Evolutionary conservation across 148 eudicot species (phyloP), one percentile per base, ranked within the genome.

Genomic region (Chenopodium album): DNA sequence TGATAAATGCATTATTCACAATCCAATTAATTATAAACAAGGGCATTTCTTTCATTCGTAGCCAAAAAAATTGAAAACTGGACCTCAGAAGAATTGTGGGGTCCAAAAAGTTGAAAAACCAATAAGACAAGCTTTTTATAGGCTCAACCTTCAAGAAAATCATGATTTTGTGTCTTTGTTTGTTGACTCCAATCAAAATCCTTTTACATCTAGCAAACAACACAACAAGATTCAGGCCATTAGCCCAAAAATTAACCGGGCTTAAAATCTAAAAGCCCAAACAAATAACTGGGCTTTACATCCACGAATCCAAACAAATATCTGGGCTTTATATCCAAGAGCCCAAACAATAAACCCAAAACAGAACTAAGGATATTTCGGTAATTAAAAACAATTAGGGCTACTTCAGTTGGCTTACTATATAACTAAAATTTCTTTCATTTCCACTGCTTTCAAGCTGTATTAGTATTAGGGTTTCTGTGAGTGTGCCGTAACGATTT

Each of bases 381-480:
- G 59, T 46, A 48, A 75, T 50, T 4, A 1, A 7, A 1, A 52
- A 32, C 56, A 59, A 54, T 16, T 76, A 77, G 79, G 79, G 56
- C 79, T 52, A 29, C n/a, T 41, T 29, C 47, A 47, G 1, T 28
- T 9, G 11, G 48, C 48, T 22, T 6, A 41, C 44, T 41, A 41
- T 41, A 41, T 41, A 41, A 67, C 54, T 69, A 28, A 50, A 44
- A 16, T 7, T 14, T 59, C 59, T 26, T 73, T 2, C 69, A 10
- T 52, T 32, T 20, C 12, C 62, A 0, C 22, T 2, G 12, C 16
- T 4, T 13, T 37, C 56, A 12, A 59, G 41, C 34, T 46, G 29
- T 65, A 41, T 41, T 41, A 41, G 59, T 50, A 54, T 80, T 84
- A 84, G 86, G 86, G 86, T 84, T 84, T 84, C 50, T 34, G 69